Percentiles rank a stretch among this genome's conserved stretches.
Conservation (phyloP, 352 stramenopile species). For the Globisporangium nagaii region DNA sequence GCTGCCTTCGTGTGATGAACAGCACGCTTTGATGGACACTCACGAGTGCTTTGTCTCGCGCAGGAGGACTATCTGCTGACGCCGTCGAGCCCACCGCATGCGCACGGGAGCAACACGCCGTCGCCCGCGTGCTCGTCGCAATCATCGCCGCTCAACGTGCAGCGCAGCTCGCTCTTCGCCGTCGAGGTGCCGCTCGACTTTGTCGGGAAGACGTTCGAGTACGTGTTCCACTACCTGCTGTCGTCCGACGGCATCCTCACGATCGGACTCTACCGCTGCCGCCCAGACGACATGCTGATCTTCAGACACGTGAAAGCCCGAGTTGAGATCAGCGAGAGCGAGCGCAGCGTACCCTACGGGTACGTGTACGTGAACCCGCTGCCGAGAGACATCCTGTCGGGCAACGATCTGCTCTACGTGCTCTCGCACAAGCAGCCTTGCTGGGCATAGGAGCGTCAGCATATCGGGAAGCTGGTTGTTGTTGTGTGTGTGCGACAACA, state of each 20-base stretch:
- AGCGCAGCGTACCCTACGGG: slow-evolving; percentile 72
- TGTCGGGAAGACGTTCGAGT: slow-evolving; percentile 75
- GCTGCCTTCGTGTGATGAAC: no score
- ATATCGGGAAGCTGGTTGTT: not conserved
- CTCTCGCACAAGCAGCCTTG: slow-evolving; percentile 75
- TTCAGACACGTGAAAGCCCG: slow-evolving; percentile 19
- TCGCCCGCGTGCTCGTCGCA: slow-evolving; percentile 34
- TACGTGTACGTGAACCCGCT: slow-evolving; percentile 85
- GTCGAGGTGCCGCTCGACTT: slow-evolving; percentile 81
- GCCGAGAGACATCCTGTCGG: slow-evolving; percentile 63
- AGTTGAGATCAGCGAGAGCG: slow-evolving; percentile 50
- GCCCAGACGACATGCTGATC: slow-evolving; percentile 33
- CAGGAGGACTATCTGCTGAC: slow-evolving; percentile 31
- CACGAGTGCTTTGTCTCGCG: not conserved
- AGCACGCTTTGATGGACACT: no score
- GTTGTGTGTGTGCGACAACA: not conserved
- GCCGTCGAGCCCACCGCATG: slow-evolving; percentile 16
- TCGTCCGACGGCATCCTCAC: slow-evolving; percentile 76
- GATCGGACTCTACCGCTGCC: slow-evolving; percentile 73
- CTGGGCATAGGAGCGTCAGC: slow-evolving; percentile 26
- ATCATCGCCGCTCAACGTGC: slow-evolving; percentile 21
- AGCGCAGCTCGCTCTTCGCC: slow-evolving; percentile 75
- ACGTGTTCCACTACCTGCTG: slow-evolving; percentile 78
- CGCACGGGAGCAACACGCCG: not conserved
- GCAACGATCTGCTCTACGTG: slow-evolving; percentile 82